Evolutionary conservation across 129 eudicot genomes (phyloP), one percentile per base, ranked within the genome.

Genomic region (Helianthus tuberosus): DNA sequence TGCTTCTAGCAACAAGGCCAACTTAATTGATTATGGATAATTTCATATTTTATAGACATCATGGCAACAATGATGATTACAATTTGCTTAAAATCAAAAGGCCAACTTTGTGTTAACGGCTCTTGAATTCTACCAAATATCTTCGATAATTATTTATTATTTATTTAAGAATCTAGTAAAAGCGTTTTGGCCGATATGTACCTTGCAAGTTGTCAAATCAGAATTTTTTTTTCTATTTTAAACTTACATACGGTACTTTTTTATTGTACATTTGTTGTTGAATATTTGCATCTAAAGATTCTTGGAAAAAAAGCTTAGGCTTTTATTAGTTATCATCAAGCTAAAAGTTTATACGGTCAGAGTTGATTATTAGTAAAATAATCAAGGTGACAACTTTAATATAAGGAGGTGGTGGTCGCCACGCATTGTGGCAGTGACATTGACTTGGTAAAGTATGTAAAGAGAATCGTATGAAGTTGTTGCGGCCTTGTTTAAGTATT

Each of bases 1-100:
- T 69, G 73, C 73, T 50, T 53, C 73, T 49, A 50, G 50, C 60
- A 48, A 68, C 72, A 68, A 47, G 47, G 47, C 58, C 72, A 67
- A 47, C 36, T 32, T 32, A 32, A 23, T 48, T 67, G 23, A 67
- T 48, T 32, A 12, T 12, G 48, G 12, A 48, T 25, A 51, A 14
- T 25, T 68, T 25, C 58, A 68, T 68, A 48, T 69, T 29, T 23
- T 68, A 69, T 69, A 7, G 73, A 27, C 27, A 50, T 69, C 61
- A 69, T 69, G 73, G 59, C 73, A 68, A 27, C 47, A 27, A 27
- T 49, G 15, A 69, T 29, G 46, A 25, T 50, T n/a, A 69, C 62
- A 69, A 50, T 50, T 69, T 69, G 61, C 25, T 20, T 13, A 46
- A 67, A 50, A 15, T 39, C 46, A 55, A 39, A 46, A 23, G 5